Conservation (phyloP, 2,329 filamentous ascomycete genomes). For the Fusarium sp. region DNA sequence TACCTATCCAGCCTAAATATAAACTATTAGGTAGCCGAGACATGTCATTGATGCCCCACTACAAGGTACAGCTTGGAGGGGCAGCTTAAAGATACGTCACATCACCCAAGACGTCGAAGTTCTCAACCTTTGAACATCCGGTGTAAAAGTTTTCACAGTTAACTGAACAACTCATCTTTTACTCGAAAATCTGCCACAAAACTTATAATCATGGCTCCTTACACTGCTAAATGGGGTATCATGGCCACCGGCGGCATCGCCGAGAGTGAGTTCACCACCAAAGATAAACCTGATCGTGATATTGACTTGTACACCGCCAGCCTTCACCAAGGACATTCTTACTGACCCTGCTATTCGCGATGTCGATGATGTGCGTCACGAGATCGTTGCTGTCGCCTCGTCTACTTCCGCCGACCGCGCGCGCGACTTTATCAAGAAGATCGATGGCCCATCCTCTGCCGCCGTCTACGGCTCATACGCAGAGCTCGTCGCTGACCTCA, state of each 20-base stretch:
- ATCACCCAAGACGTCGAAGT: constrained; percentile 12
- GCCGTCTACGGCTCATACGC: constrained; percentile 83
- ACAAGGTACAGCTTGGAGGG: constrained; percentile 13
- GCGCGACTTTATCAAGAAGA: constrained; percentile 75
- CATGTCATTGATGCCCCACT: constrained; percentile 24
- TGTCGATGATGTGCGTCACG: constrained; percentile 78
- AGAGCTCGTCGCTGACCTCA: constrained; percentile 80
- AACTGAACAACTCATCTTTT: not conserved
- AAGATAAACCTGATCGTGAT: not conserved
- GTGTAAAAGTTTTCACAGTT: not conserved
- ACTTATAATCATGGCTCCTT: constrained; percentile 56
- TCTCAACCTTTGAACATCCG: not conserved
- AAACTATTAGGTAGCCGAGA: no score
- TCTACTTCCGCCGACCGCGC: constrained; percentile 78
- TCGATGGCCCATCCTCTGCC: constrained; percentile 74
- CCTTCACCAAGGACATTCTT: constrained; percentile 81
- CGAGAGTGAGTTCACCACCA: constrained; percentile 56
- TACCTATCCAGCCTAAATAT: not conserved
- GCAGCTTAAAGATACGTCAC: constrained; percentile 16
- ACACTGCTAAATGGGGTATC: constrained; percentile 68
- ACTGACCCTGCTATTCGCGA: constrained; percentile 75
- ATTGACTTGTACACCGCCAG: constrained; percentile 48
- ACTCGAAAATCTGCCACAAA: not conserved
- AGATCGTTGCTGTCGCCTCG: constrained; percentile 82
- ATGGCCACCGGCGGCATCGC: constrained; percentile 70